Conservation (phyloP, 2,329 filamentous ascomycete species). For the Dothiorella sarmentorum region DNA sequence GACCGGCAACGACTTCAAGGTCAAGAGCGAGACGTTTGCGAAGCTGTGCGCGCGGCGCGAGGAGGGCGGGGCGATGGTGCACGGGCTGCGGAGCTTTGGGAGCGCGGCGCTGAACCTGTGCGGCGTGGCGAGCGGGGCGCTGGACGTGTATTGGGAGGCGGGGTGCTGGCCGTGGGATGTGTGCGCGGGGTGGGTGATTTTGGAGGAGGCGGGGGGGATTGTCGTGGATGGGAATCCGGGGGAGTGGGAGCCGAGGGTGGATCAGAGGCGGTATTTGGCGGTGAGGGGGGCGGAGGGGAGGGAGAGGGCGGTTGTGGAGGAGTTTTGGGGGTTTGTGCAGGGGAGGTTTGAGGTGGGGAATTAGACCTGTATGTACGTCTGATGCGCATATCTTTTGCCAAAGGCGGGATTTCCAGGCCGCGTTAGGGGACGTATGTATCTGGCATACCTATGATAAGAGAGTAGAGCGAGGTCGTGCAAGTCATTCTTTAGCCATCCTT, state of each 20-base stretch:
- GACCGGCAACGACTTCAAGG: constrained; percentile 65
- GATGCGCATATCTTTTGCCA: too few species aligned
- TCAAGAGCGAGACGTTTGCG: constrained; percentile 65
- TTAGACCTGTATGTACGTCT: too few species aligned
- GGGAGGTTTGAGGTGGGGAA: constrained; percentile 44
- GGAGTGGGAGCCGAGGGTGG: constrained; percentile 59
- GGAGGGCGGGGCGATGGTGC: constrained; percentile 70
- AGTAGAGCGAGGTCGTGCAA: too few species aligned
- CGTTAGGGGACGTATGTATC: too few species aligned
- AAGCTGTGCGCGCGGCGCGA: constrained; percentile 52
- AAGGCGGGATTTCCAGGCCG: too few species aligned
- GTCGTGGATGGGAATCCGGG: constrained; percentile 73
- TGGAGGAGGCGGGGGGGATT: constrained; percentile 69
- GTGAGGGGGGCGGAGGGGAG: constrained; percentile 46
- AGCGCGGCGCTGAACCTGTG: constrained; percentile 74
- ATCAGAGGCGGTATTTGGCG: constrained; percentile 55
- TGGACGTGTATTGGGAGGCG: constrained; percentile 78
- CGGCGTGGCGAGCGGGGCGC: constrained; percentile 64
- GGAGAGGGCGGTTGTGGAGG: constrained; percentile 45
- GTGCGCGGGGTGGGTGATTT: constrained; percentile 74
- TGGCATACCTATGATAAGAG: too few species aligned
- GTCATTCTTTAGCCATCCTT: too few species aligned
- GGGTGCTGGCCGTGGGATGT: constrained; percentile 87
- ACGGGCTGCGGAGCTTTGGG: constrained; percentile 67
- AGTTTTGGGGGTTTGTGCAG: constrained; percentile 47